These are phyloP conservation scores for Epichloe baconii DNA, from an alignment of 2,329 filamentous ascomycete species.

Conservation along the genomic window DNA sequence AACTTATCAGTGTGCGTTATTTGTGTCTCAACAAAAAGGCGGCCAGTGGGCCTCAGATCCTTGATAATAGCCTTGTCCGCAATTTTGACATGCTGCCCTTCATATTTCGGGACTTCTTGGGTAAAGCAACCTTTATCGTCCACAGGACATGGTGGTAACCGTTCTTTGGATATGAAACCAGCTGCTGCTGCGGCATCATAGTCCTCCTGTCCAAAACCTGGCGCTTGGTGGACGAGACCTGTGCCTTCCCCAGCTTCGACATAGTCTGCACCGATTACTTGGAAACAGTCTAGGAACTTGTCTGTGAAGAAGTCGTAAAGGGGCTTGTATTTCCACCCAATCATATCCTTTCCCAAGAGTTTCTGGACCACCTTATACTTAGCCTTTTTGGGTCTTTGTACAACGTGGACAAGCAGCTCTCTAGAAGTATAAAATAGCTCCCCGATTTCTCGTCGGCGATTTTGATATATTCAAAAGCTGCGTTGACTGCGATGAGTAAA, in stretches of 20 bases:
- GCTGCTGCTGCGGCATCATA: slow-evolving; percentile 52
- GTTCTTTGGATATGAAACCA: slow-evolving; percentile 50
- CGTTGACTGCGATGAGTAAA: slow-evolving; percentile 56
- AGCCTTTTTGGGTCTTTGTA: slow-evolving; percentile 69
- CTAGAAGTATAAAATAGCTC: slow-evolving; percentile 57
- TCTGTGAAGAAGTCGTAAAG: slow-evolving; percentile 61
- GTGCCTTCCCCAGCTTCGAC: slow-evolving; percentile 62
- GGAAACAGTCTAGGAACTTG: slow-evolving; percentile 57
- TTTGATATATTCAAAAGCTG: slow-evolving; percentile 68
- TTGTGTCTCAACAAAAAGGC: slow-evolving; percentile 12
- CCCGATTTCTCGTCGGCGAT: slow-evolving; percentile 52
- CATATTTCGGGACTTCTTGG: slow-evolving; percentile 13
- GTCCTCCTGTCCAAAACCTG: slow-evolving; percentile 68
- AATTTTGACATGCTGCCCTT: slow-evolving; percentile 14
- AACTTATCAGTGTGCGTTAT: slow-evolving; percentile 14
- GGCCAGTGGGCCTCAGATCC: slow-evolving; percentile 11
- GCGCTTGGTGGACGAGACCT: slow-evolving; percentile 62
- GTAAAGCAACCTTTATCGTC: slow-evolving; percentile 33
- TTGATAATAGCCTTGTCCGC: slow-evolving; percentile 16
- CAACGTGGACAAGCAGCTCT: slow-evolving; percentile 42
- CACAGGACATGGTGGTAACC: slow-evolving; percentile 57
- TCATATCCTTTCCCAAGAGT: slow-evolving; percentile 53
- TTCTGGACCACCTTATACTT: slow-evolving; percentile 58
- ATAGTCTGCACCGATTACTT: slow-evolving; percentile 54
- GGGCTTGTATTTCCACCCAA: slow-evolving; percentile 60